Percentiles rank a stretch among this genome's conserved stretches.
These are phyloP conservation scores for Sporopachydermia lactativora DNA, from an alignment of 805 yeast genomes.

Conservation along the genomic window DNA sequence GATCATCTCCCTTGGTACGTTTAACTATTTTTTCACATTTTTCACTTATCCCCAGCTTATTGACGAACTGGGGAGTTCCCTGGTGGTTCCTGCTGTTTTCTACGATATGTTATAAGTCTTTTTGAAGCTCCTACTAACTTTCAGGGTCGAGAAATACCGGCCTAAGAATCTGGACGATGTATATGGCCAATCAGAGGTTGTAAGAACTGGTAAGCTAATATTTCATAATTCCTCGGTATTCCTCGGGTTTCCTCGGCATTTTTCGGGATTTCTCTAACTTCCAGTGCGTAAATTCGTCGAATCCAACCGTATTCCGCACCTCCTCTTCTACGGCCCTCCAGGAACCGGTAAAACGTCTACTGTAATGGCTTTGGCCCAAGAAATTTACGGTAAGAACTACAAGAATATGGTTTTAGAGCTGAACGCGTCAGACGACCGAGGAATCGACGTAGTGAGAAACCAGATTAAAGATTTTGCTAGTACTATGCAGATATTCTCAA, in stretches of 20 bases:
- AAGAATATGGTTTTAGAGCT: constrained; percentile 85
- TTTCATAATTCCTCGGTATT: neutral
- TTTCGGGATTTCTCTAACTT: neutral
- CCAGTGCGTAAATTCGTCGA: constrained; percentile 64
- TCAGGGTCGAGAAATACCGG: constrained; percentile 86
- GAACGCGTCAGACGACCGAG: constrained; percentile 96
- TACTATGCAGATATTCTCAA: constrained; percentile 81
- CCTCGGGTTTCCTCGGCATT: neutral
- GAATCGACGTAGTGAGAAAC: constrained; percentile 95
- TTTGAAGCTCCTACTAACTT: too few relatives aligned
- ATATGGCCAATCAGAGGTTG: constrained; percentile 81
- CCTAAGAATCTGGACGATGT: constrained; percentile 77
- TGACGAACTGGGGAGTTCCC: too few relatives aligned
- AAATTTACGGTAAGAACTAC: constrained; percentile 71
- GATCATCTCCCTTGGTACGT: constrained; percentile 44
- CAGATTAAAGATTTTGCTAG: constrained; percentile 94
- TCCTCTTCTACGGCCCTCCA: constrained; percentile 90
- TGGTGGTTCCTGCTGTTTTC: too few relatives aligned
- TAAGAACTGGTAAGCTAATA: constrained; percentile 35
- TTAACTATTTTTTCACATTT: too few relatives aligned
- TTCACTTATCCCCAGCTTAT: too few relatives aligned
- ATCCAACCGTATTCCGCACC: constrained; percentile 77
- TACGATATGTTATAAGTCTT: too few relatives aligned
- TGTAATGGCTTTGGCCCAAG: constrained; percentile 74
- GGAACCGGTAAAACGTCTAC: constrained; percentile 92